Evolutionary conservation across 768 basidiomycete genomes (phyloP).

Genomic region (Trametes elegans): DNA sequence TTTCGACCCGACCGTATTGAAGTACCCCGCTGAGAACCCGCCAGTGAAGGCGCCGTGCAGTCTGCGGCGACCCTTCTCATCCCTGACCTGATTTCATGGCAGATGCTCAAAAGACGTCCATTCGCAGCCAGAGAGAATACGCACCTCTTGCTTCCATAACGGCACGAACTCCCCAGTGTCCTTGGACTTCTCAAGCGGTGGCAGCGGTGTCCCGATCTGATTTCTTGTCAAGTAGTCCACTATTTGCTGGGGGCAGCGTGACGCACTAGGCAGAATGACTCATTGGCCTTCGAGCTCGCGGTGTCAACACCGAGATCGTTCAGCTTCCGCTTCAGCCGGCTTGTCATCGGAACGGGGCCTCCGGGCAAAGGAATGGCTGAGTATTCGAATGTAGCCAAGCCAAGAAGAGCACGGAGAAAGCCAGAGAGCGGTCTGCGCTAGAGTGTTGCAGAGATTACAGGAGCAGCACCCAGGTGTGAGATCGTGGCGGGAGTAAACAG

Average conservation of each 20-base stretch:
- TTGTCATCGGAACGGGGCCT: conserved; percentile 37
- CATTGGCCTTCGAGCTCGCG: conserved; percentile 66
- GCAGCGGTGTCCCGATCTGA: conserved; percentile 92
- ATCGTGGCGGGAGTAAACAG: too few relatives aligned
- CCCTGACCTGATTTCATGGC: conserved; percentile 60
- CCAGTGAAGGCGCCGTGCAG: conserved; percentile 99
- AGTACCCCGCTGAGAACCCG: conserved; percentile 97
- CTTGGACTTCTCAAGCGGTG: conserved; percentile 90
- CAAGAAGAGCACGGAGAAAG: too few relatives aligned
- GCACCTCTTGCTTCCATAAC: conserved; percentile 95
- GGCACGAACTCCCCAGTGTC: conserved; percentile 96
- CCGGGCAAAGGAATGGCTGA: neutral
- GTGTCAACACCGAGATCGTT: conserved; percentile 77
- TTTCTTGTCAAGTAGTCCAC: neutral
- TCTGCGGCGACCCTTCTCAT: conserved; percentile 88
- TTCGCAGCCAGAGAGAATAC: conserved; percentile 19
- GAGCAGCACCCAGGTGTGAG: too few relatives aligned
- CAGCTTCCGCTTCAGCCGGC: conserved; percentile 79
- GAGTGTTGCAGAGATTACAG: too few relatives aligned
- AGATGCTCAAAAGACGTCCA: neutral
- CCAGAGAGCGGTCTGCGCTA: too few relatives aligned
- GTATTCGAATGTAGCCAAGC: neutral
- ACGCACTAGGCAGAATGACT: conserved; percentile 81
- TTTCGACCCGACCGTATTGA: conserved; percentile 93
- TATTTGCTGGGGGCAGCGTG: neutral